Base-by-base conservation (phyloP, 2,329 filamentous ascomycete genomes). In the Grosmannia penicillata region DNA sequence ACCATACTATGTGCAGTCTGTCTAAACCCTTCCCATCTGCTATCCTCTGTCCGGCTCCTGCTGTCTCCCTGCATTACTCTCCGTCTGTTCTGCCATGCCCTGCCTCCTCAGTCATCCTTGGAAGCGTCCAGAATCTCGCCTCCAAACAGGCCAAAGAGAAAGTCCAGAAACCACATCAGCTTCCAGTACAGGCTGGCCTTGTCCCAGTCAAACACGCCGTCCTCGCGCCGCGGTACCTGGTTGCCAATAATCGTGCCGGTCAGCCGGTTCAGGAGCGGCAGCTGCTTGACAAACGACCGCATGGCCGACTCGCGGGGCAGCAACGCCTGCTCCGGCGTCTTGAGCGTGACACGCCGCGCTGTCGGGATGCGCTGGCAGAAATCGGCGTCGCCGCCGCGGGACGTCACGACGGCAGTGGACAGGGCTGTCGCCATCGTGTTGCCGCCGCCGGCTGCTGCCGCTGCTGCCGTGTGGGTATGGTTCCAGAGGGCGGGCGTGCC, bases 171-270 rank as follows among this genome's bases (percentile, higher is more conserved):
- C 60, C 69, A 79, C 48, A 79, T 72, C 31, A 78, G 50, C 55
- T 72, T 73, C 75, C 75, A 80, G 58, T 79, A 80, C 43, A 79
- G 56, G 43, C 73, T 78, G 10, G 75, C 75, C 33, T 61, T 61
- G 30, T 72, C 72, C 65, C 77, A 82, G 56, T 95, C 87, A 49
- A 94, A 87, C 30, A 75, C 75, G 41, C 82, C 83, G 31, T 70
- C 65, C 38, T 85, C 80, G 38, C 69, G 78, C 30, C 79, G 68
- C 8, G 83, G 83, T 28, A 89, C 75, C 53, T 80, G 70, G 51
- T 75, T 76, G 6, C 82, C 82, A 50, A 89, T 86, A 56, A 87
- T 75, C 49, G 63, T 75, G 46, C 62, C 76, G 33, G 74, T 76
- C 52, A 86, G 79, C 75, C 78, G 85, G 48, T 70, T 72, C 43